Conservation (phyloP, 1,284 basidiomycete genomes). For the Inonotus hispidus region DNA sequence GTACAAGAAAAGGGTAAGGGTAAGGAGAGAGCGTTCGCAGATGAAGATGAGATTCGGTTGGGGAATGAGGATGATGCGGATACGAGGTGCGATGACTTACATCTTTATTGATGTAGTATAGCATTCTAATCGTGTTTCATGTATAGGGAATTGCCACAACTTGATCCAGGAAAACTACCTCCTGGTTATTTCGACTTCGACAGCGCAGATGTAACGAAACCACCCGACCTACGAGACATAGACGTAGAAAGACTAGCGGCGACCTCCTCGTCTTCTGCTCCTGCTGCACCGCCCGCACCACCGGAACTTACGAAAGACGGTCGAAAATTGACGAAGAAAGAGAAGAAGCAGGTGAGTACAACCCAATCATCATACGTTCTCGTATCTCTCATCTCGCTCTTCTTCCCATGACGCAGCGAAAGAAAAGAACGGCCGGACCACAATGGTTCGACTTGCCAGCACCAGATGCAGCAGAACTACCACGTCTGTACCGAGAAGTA, state of each 20-base stretch:
- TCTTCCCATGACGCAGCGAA: constrained; percentile 41
- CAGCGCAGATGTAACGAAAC: background rate
- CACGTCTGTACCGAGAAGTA: constrained; percentile 85
- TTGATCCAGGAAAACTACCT: constrained; percentile 60
- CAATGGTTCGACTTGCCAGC: constrained; percentile 92
- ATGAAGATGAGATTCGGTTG: constrained; percentile 33
- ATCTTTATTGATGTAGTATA: constrained; percentile 3
- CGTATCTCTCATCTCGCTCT: background rate
- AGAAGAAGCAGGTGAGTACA: constrained; percentile 57
- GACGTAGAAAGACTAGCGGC: constrained; percentile 50
- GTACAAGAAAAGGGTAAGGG: constrained; percentile 22
- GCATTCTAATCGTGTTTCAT: constrained; percentile 12
- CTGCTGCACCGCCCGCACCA: constrained; percentile 46
- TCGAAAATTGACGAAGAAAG: constrained; percentile 59
- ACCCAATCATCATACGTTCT: background rate
- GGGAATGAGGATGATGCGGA: constrained; percentile 28
- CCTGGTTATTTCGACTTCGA: constrained; percentile 48
- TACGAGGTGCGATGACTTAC: constrained; percentile 22
- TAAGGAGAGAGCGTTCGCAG: constrained; percentile 23
- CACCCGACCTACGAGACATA: constrained; percentile 52
- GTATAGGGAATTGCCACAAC: constrained; percentile 53
- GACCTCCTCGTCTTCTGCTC: constrained; percentile 40
- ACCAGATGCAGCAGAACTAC: constrained; percentile 73
- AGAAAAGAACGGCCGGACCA: constrained; percentile 72
- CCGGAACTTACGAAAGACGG: constrained; percentile 54